Evolutionary conservation across 2,329 filamentous ascomycete species (phyloP).

Genomic region (Acephala macrosclerotiorum): DNA sequence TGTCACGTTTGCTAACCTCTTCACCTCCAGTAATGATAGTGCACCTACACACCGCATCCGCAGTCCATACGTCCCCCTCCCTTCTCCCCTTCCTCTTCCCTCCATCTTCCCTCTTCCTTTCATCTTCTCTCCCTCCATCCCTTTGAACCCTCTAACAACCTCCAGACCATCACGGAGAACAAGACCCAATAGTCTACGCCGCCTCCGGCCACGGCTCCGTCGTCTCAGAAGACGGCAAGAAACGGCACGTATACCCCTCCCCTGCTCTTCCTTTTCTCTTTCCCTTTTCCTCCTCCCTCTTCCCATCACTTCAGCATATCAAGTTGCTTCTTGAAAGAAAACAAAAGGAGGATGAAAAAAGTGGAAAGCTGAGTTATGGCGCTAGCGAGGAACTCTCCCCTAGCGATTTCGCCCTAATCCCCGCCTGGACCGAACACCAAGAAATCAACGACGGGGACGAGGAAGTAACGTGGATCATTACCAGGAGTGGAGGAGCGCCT

Average conservation of each 20-base stretch:
- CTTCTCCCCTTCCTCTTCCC: not conserved
- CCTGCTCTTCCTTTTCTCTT: not conserved
- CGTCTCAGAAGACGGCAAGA: constrained; percentile 61
- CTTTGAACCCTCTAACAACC: not conserved
- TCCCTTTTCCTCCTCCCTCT: too few species aligned
- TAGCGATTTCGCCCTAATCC: constrained; percentile 75
- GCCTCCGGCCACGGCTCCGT: constrained; percentile 67
- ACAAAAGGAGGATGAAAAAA: not conserved
- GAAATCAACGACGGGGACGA: constrained; percentile 70
- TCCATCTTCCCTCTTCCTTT: not conserved
- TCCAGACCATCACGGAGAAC: constrained; percentile 24
- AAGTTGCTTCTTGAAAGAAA: too few species aligned
- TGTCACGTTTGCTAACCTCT: too few species aligned
- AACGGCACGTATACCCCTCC: constrained; percentile 31
- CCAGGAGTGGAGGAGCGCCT: constrained; percentile 66
- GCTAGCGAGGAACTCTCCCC: constrained; percentile 63
- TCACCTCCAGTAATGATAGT: constrained; percentile 62
- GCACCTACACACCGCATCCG: constrained; percentile 65
- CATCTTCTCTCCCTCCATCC: not conserved
- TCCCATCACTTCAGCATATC: too few species aligned
- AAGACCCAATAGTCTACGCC: constrained; percentile 74
- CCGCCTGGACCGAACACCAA: constrained; percentile 75
- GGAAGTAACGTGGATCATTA: constrained; percentile 71
- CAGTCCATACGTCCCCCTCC: constrained; percentile 61
- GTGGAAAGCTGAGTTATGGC: too few species aligned